A percentile compares a stretch with the other conserved stretches of the same genome.
phyloP scores from a whole-genome alignment of 257 asterid species.

The Penstemon barbatus region DNA sequence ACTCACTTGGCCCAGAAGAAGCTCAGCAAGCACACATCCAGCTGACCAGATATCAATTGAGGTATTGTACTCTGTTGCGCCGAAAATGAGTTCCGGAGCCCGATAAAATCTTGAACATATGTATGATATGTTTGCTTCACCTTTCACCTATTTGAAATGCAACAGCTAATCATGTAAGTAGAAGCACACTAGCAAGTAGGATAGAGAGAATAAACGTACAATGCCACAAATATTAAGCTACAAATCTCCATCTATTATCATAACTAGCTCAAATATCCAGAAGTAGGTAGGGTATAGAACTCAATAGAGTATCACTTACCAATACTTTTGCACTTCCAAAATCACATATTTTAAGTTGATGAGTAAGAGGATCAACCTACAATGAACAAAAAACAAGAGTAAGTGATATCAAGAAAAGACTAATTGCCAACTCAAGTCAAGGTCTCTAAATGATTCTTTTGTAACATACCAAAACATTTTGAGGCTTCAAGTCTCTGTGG shows the following conservation, averaged over 20 bases:
- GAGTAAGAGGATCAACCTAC: slow-evolving; percentile 83
- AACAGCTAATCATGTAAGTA: background rate
- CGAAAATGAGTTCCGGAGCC: slow-evolving; percentile 98
- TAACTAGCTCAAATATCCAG: background rate
- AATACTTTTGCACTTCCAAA: slow-evolving; percentile 97
- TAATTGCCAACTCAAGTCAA: background rate
- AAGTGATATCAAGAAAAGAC: slow-evolving; percentile 21
- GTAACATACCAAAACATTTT: slow-evolving; percentile 75
- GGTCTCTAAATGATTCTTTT: slow-evolving; percentile 2
- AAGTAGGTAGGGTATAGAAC: background rate
- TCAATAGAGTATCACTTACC: slow-evolving; percentile 48
- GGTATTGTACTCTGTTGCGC: slow-evolving; percentile 88
- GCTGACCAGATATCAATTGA: slow-evolving; percentile 99
- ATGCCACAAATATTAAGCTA: background rate
- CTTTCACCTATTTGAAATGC: slow-evolving; percentile 55
- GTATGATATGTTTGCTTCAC: slow-evolving; percentile 94
- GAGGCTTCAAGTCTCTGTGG: slow-evolving; percentile 96
- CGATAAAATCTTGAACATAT: slow-evolving; percentile 96
- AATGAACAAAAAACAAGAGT: slow-evolving; percentile 12
- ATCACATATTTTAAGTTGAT: slow-evolving; percentile 91
- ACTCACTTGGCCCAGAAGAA: slow-evolving; percentile 87
- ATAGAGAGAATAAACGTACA: background rate
- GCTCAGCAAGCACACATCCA: slow-evolving; percentile 95
- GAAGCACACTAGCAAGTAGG: background rate
- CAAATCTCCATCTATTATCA: background rate